These are phyloP conservation scores for Tilletiaria anomala DNA, from an alignment of 1,284 basidiomycete species.

Conservation along the genomic window DNA sequence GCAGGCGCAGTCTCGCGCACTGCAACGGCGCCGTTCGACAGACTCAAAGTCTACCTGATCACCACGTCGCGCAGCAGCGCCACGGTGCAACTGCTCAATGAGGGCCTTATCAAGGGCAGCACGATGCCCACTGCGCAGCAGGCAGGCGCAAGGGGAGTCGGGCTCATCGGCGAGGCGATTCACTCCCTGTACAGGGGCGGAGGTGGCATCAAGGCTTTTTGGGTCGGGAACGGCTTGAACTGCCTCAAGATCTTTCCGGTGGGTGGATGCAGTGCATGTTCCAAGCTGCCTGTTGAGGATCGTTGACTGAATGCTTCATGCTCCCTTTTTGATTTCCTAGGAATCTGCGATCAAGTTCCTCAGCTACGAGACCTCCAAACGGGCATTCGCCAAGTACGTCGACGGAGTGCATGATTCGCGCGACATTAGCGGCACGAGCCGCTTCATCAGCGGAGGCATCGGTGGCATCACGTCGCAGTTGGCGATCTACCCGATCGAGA, in stretches of 20 bases:
- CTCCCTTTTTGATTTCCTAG: background rate
- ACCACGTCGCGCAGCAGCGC: constrained; percentile 46
- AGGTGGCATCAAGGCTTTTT: constrained; percentile 69
- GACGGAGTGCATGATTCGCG: constrained; percentile 77
- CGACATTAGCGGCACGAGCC: constrained; percentile 75
- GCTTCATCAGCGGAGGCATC: constrained; percentile 88
- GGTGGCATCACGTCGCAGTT: constrained; percentile 84
- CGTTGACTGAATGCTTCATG: background rate
- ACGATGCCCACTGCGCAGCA: constrained; percentile 8
- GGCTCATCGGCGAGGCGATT: constrained; percentile 59
- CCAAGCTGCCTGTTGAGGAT: background rate
- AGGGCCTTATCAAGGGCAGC: constrained; percentile 6
- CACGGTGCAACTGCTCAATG: constrained; percentile 5
- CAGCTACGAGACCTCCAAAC: constrained; percentile 89
- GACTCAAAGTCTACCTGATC: constrained; percentile 91
- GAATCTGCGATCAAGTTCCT: constrained; percentile 99
- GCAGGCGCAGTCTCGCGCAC: constrained; percentile 93
- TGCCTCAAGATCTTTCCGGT: constrained; percentile 80
- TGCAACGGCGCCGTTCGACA: constrained; percentile 93
- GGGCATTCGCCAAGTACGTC: constrained; percentile 77
- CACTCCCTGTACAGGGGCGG: constrained; percentile 64
- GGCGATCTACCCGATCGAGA: constrained; percentile 38
- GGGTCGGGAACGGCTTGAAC: constrained; percentile 56
- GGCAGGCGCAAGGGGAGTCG: constrained; percentile 45
- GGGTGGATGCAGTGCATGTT: constrained; percentile 8